Evolutionary conservation across 2,329 filamentous ascomycete species (phyloP).

Genomic region (Eutypella sp.): DNA sequence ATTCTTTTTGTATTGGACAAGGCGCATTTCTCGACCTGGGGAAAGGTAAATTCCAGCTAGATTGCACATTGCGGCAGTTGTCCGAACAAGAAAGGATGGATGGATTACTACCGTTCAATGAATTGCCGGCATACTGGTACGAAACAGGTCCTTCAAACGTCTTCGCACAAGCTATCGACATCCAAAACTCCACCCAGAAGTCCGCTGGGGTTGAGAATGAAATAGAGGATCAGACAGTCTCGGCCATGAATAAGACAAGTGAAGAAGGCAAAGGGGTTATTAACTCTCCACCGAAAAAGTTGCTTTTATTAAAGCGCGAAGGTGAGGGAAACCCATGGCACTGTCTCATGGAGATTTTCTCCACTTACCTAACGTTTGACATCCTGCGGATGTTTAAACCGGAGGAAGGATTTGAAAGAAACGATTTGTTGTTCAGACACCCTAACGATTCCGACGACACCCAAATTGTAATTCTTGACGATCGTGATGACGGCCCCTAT

Average conservation of each 20-base stretch:
- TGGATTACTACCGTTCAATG: conserved; percentile 4
- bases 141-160: conserved; percentile 5
- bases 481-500: conserved; percentile 28
- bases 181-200: not conserved
- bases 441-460: conserved; percentile 17
- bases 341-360: conserved; percentile 30
- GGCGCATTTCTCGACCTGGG: conserved; percentile 3
- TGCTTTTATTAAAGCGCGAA: conserved; percentile 31
- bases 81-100: conserved; percentile 3
- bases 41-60: conserved; percentile 2
- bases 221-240: not conserved
- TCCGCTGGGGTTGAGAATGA: not conserved
- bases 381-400: conserved; percentile 27
- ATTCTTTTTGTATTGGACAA: conserved; percentile 8
- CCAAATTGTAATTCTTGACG: conserved; percentile 32
- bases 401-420: conserved; percentile 5
- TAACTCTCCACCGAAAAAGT: conserved; percentile 6
- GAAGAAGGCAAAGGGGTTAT: not conserved
- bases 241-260: not conserved
- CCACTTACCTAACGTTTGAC: conserved; percentile 28
- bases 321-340: conserved; percentile 30
- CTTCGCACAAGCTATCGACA: conserved; percentile 4
- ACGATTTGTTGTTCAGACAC: conserved; percentile 14
- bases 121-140: conserved; percentile 8
- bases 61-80: conserved; percentile 6